Evolutionary conservation across 495 filamentous ascomycete species (phyloP), one percentile per base, ranked within the genome.

Genomic region (Penicillium dipodomyicola): DNA sequence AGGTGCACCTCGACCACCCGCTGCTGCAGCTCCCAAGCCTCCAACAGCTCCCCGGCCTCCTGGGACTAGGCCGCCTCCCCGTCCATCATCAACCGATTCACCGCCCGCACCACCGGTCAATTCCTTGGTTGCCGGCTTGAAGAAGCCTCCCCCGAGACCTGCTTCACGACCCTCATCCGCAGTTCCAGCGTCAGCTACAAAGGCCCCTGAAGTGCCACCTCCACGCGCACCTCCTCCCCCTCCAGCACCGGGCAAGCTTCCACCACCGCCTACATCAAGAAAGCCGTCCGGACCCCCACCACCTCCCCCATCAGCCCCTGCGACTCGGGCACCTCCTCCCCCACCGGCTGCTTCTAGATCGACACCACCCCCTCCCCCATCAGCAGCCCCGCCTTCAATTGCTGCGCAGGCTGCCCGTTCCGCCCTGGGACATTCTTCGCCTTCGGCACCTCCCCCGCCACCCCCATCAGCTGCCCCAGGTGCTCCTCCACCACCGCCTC

Each of bases 161-260:
- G 69, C 54, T 0, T 80, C 77, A 51, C 76, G 85, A 54, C 83
- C 85, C 17, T 74, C 74, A 20, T 76, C 77, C 17, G 72, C 74
- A 29, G 27, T 59, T 12, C 82, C 82, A 12, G 74, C 78, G 33
- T 67, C 72, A 32, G 80, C 81, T 3, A 68, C 74, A 55, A 76
- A 64, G 59, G 71, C 67, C 65, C 77, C 77, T 72, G 83, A 57
- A 72, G 78, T 47, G 71, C 83, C 59, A 67, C 86, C 64, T 72
- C 85, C 68, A 67, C 87, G 77, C 71, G 87, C 74, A 62, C 89
- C 90, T 22, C 87, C 87, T 32, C 85, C 86, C 29, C 81, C 83
- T 33, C 87, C 82, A 12, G 78, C 70, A 44, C 61, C 62, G 35
- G 60, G 82, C n/a, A 84, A 82, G 50, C 69, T 77, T 30, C 70